Evolutionary conservation across 331 rosid genomes (phyloP).

Genomic region (Telfairia occidentalis): DNA sequence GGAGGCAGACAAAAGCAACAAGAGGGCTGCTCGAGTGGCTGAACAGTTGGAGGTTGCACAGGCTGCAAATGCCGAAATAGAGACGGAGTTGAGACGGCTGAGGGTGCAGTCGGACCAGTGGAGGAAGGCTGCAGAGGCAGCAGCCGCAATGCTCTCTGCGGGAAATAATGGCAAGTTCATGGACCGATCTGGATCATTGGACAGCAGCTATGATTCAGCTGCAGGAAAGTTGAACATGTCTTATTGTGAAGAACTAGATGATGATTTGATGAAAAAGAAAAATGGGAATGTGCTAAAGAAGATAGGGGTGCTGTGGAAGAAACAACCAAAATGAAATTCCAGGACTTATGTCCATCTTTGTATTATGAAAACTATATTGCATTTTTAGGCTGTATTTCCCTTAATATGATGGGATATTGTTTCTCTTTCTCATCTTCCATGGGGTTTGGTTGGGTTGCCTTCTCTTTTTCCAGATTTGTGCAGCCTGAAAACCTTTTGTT

Average conservation of each 20-base stretch:
- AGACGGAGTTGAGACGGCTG: conserved; percentile 59
- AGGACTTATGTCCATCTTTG: neutral
- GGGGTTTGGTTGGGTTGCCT: neutral
- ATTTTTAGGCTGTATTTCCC: neutral
- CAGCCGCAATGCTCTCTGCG: conserved; percentile 74
- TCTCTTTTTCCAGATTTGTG: neutral
- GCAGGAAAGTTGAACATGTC: conserved; percentile 44
- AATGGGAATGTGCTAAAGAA: conserved; percentile 91
- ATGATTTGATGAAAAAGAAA: conserved; percentile 76
- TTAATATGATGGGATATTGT: conserved; percentile 1
- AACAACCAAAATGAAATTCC: conserved; percentile 49
- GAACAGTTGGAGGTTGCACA: conserved; percentile 45
- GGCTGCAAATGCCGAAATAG: conserved; percentile 48
- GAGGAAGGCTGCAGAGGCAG: conserved; percentile 99
- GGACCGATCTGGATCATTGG: conserved; percentile 66
- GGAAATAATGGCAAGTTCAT: conserved; percentile 69
- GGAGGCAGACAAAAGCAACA: conserved; percentile 58
- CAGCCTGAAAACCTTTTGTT: neutral
- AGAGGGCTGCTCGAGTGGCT: conserved; percentile 44
- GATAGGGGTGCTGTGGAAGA: conserved; percentile 95
- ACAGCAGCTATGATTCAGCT: conserved; percentile 38
- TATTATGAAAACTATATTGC: neutral
- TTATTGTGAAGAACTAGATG: conserved; percentile 52
- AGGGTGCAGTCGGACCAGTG: conserved; percentile 88
- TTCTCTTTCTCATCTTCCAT: neutral